phyloP scores from a whole-genome alignment of 192 early-diverging fungal species.

The Rhizoclosmatium globosum region DNA sequence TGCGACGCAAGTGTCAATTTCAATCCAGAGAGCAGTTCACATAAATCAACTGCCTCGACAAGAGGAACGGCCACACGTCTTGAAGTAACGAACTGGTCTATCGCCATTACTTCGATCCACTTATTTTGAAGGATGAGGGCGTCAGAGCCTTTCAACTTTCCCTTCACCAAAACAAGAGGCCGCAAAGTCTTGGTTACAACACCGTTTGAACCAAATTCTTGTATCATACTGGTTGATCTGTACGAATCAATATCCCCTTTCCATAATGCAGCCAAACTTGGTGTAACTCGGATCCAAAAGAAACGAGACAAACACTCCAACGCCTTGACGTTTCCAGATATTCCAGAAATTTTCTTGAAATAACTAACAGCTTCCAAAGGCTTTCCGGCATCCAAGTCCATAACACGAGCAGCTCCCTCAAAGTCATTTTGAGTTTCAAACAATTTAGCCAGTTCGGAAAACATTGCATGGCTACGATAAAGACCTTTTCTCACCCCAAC shows the following conservation, averaged over 20 bases:
- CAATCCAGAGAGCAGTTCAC: neutral
- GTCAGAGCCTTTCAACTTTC: neutral
- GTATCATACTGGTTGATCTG: neutral
- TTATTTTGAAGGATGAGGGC: neutral
- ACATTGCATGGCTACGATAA: conserved; percentile 21
- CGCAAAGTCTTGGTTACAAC: neutral
- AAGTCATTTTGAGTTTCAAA: neutral
- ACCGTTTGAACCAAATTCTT: neutral
- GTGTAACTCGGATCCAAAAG: conserved; percentile 26
- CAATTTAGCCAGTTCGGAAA: conserved; percentile 1
- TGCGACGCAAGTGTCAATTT: neutral
- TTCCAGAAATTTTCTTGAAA: conserved; percentile 7
- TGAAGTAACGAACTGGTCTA: neutral
- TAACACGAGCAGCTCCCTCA: neutral
- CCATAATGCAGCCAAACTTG: conserved; percentile 10
- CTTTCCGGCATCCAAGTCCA: conserved; percentile 16
- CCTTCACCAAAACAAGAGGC: neutral
- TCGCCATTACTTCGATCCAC: neutral
- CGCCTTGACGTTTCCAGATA: neutral
- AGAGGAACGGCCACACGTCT: neutral
- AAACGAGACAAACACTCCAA: neutral
- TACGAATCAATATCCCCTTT: neutral
- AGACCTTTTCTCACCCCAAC: conserved; percentile 6
- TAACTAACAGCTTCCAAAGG: conserved; percentile 6
- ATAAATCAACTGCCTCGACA: neutral